Evolutionary conservation across 768 basidiomycete genomes (phyloP), one percentile per base, ranked within the genome.

Genomic region (Termitomyces sp.): DNA sequence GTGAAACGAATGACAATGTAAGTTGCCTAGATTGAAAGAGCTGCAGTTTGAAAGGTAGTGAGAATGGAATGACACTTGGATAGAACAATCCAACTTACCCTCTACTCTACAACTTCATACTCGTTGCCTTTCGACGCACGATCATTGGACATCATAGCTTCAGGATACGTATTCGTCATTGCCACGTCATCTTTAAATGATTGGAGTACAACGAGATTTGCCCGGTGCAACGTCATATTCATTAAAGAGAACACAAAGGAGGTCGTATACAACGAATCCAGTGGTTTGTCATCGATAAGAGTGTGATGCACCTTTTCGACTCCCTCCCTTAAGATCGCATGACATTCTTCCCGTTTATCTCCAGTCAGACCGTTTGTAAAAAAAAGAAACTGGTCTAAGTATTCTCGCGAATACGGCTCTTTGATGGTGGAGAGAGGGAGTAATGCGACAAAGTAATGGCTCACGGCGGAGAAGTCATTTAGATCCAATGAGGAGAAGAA

Each of bases 81-180:
- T 51, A 24, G 16, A 38, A 38, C 1, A 38, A 38, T 26, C n/a
- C 9, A 26, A 57, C 51, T 13, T 69, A 53, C 54, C 51, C 20
- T 48, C 48, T 58, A 69, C 18, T 69, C 72, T 35, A 73, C 62
- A 24, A 68, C 64, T 55, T 73, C 69, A 58, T 73, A 73, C 49
- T 71, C 64, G 28, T 6, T 6, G 28, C 28, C 28, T 28, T 28
- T 28, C 48, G 63, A 33, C 5, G 61, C 64, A 16, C 66, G 52
- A 36, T 69, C 69, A 54, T 71, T 70, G 4, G 65, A 65, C 18
- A 60, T 64, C 42, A 63, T 65, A 46, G 65, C 64, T 20, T 66
- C 16, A 14, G 67, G 67, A 24, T 18, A 5, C 10, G 1, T 3
- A 7, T 52, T 18, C 1, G 1, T 6, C 35, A 16, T 26, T 16